Evolutionary conservation across 2,329 filamentous ascomycete genomes (phyloP).

Genomic region (Penicillium verrucosum): DNA sequence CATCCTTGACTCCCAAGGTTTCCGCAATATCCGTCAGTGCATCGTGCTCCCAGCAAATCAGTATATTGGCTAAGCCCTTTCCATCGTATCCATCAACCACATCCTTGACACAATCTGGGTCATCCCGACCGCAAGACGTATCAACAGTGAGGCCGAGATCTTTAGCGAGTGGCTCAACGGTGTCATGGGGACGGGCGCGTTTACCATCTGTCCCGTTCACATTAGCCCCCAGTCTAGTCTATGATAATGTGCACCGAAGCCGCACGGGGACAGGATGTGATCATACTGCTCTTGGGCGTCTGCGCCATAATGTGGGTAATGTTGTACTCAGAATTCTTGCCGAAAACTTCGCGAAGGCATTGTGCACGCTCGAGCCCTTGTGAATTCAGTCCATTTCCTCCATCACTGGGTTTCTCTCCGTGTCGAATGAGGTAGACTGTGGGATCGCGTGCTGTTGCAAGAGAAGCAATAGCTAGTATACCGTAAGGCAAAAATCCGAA

Average conservation of each 20-base stretch:
- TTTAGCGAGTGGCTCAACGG: constrained; percentile 54
- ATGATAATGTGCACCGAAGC: neutral
- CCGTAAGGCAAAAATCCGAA: neutral
- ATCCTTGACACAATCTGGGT: constrained; percentile 53
- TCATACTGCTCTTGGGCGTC: constrained; percentile 46
- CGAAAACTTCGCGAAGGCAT: constrained; percentile 58
- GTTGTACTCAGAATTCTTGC: constrained; percentile 50
- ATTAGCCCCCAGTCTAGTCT: constrained; percentile 15
- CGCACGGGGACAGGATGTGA: neutral
- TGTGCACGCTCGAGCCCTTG: constrained; percentile 57
- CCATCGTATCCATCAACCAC: constrained; percentile 49
- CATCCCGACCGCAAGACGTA: constrained; percentile 55
- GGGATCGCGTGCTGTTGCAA: constrained; percentile 31
- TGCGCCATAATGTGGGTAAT: constrained; percentile 60
- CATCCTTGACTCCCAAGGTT: constrained; percentile 50
- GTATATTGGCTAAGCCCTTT: constrained; percentile 49
- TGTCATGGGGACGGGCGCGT: constrained; percentile 54
- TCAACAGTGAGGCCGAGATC: constrained; percentile 57
- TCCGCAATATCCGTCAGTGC: constrained; percentile 52
- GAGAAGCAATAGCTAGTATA: constrained; percentile 11
- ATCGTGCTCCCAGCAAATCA: constrained; percentile 63
- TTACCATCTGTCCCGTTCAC: constrained; percentile 42
- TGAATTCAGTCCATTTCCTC: constrained; percentile 50
- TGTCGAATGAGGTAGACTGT: constrained; percentile 64
- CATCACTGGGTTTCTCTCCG: constrained; percentile 57